Base-by-base conservation (phyloP, 2,329 filamentous ascomycete species). In the Proliferodiscus dingleyae region DNA sequence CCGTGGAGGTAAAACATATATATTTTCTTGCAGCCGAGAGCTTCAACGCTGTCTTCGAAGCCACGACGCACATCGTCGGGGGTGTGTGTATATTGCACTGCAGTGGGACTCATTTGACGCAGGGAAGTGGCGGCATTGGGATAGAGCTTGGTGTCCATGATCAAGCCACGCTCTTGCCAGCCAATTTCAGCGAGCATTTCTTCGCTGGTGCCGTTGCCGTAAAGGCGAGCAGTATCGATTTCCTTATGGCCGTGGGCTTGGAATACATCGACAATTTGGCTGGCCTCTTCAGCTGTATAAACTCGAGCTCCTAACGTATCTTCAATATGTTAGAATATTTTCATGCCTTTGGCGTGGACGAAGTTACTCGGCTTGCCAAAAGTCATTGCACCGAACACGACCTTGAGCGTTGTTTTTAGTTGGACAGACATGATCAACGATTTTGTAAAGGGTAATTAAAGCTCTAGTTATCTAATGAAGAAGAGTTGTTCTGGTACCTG, bases 151-250 rank as follows among this genome's bases (percentile, higher is more conserved):
- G 81, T 85, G 9, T 79, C 81, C 46, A 84, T 63, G 3, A 73
- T 74, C 39, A 85, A 64, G 2, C 80, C 80, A 15, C 80, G 75
- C 45, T 81, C 73, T 28, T 80, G 74, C 77, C 80, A 85, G 24
- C 73, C 71, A 1, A 79, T 77, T 68, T 56, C 40, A 7, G 71
- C 69, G 4, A 80, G 81, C 63, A 75, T 83, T 16, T 71, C 75
- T 61, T 88, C 85, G 41, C 85, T 81, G 41, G 75, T 70, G 38
- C 83, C 83, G 22, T 67, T 73, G 33, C 83, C 71, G 53, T 88
- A 88, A 3, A 73, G 62, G 13, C 83, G 74, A 0, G 84, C 83
- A 1, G 82, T 87, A 61, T 88, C 84, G 41, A 87, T 63, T 57
- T 87, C 83, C 56, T 78, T 75, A 66, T 86, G 81, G 15, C 83